These are phyloP conservation scores for Vinca major DNA, from an alignment of 305 asterid species.

Conservation along the genomic window DNA sequence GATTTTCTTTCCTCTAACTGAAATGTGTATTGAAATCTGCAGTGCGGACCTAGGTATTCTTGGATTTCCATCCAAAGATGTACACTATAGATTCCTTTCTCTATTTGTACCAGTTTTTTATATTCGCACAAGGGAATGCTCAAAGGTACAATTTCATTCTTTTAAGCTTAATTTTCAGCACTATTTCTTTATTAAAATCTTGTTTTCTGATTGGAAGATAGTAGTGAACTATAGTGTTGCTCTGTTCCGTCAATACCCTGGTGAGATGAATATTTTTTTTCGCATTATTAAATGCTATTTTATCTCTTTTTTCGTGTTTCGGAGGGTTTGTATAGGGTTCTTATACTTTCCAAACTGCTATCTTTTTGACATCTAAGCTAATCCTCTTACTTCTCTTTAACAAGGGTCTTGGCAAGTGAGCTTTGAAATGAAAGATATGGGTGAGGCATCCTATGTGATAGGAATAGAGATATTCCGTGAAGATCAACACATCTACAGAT, in stretches of 20 bases:
- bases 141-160: slow-evolving; percentile 50
- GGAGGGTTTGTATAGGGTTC: too few relatives aligned
- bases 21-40: slow-evolving; percentile 22
- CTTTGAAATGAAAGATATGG: slow-evolving; percentile 7
- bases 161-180: background rate
- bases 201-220: slow-evolving; percentile 57
- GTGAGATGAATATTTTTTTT: slow-evolving; percentile 26
- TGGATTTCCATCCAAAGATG: slow-evolving; percentile 78
- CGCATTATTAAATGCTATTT: background rate
- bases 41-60: slow-evolving; percentile 90
- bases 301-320: background rate
- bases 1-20: slow-evolving; percentile 6
- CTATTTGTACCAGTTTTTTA: slow-evolving; percentile 74
- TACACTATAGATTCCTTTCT: slow-evolving; percentile 85
- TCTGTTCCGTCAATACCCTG: slow-evolving; percentile 87
- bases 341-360: too few relatives aligned
- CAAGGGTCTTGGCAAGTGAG: slow-evolving; percentile 99
- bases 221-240: slow-evolving; percentile 88
- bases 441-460: too few relatives aligned
- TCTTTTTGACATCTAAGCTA: background rate
- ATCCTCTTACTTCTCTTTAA: background rate
- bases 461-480: too few relatives aligned
- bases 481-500: too few relatives aligned
- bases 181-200: slow-evolving; percentile 15
- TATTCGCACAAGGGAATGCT: slow-evolving; percentile 84